A percentile compares a stretch with the other conserved stretches of the same genome.
These are phyloP conservation scores for Byssoonygena ceratinophila DNA, from an alignment of 2,329 filamentous ascomycete genomes.

Conservation along the genomic window DNA sequence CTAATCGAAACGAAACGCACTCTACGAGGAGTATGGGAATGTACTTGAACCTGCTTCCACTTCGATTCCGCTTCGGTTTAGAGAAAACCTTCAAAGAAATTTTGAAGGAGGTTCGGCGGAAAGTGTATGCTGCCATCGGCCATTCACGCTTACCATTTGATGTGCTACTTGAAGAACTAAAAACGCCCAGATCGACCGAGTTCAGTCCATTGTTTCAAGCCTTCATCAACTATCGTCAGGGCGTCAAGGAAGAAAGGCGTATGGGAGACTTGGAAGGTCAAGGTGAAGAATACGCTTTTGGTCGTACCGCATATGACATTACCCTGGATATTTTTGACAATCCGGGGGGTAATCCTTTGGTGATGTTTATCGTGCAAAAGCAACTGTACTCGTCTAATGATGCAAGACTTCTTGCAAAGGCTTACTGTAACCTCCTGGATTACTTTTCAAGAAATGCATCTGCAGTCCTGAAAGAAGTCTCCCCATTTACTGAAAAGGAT, in stretches of 20 bases:
- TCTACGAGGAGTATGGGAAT: conserved; percentile 35
- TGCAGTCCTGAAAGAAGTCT: neutral
- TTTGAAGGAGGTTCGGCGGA: conserved; percentile 21
- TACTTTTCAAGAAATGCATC: conserved; percentile 1
- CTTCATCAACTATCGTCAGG: conserved; percentile 40
- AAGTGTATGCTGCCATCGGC: conserved; percentile 30
- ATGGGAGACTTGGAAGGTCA: neutral
- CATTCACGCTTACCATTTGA: conserved; percentile 43
- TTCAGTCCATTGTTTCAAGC: conserved; percentile 43
- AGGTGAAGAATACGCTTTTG: neutral
- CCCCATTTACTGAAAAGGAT: neutral
- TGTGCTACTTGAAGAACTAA: conserved; percentile 37
- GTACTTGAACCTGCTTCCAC: conserved; percentile 42
- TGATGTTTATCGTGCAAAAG: conserved; percentile 25
- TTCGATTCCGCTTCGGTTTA: conserved; percentile 29
- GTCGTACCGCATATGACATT: conserved; percentile 26
- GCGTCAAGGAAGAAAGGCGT: conserved; percentile 19
- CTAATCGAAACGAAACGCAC: conserved; percentile 29
- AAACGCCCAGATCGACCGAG: conserved; percentile 30
- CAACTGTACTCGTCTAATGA: conserved; percentile 24
- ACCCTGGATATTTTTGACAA: conserved; percentile 33
- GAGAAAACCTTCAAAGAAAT: conserved; percentile 25
- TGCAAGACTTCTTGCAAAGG: conserved; percentile 20
- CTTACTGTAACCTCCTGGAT: conserved; percentile 18
- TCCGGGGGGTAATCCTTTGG: conserved; percentile 14